Evolutionary conservation across 1,284 basidiomycete genomes (phyloP).

Genomic region (Ceratobasidium sp.): DNA sequence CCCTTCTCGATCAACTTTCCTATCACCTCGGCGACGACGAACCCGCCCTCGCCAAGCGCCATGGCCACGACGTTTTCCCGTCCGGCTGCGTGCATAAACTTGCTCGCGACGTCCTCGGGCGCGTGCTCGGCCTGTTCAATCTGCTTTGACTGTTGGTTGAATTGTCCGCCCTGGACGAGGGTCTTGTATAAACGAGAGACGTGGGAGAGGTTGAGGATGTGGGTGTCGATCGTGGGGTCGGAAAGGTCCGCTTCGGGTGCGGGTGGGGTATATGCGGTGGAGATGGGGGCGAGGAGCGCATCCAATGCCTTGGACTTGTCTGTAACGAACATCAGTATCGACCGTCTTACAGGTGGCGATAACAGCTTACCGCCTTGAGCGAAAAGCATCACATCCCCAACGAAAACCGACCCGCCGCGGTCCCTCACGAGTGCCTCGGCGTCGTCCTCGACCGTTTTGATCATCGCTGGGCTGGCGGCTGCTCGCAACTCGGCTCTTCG

Average conservation of each 20-base stretch:
- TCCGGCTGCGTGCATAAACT: conserved; percentile 66
- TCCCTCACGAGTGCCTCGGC: conserved; percentile 69
- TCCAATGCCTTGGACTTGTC: conserved; percentile 72
- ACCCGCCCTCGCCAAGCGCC: conserved; percentile 72
- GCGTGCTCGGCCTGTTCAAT: conserved; percentile 58
- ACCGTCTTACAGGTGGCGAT: neutral
- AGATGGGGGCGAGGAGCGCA: conserved; percentile 64
- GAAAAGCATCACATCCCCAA: conserved; percentile 80
- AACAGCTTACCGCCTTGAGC: conserved; percentile 72
- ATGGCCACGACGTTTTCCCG: conserved; percentile 62
- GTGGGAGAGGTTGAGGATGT: conserved; percentile 80
- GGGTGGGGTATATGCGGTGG: conserved; percentile 58
- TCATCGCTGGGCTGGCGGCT: conserved; percentile 71
- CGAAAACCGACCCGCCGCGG: conserved; percentile 75
- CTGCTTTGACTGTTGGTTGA: conserved; percentile 63
- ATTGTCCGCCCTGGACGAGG: conserved; percentile 88
- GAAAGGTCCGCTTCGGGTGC: conserved; percentile 45
- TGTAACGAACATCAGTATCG: conserved; percentile 46
- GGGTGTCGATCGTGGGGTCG: conserved; percentile 56
- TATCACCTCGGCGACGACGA: conserved; percentile 79
- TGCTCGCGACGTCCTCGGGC: conserved; percentile 61
- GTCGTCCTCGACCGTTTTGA: conserved; percentile 68
- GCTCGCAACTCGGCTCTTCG: conserved; percentile 71
- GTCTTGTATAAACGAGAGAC: conserved; percentile 83
- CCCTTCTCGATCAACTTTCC: conserved; percentile 62